These are phyloP conservation scores for Rhynchospora pubera DNA, from an alignment of 176 grass and related monocot species.

Conservation along the genomic window DNA sequence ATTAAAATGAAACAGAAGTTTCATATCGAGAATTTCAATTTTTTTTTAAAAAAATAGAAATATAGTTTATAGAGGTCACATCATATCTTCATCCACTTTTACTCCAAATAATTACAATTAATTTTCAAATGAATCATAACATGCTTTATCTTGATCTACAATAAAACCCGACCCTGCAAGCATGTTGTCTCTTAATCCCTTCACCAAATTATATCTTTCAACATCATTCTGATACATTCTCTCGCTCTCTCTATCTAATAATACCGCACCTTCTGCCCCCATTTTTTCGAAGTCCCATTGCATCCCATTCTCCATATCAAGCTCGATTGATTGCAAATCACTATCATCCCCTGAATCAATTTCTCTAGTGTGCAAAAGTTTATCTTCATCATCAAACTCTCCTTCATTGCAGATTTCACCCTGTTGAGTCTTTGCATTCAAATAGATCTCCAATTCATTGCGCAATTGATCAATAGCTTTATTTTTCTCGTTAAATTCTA, in stretches of 20 bases:
- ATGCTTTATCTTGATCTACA: conserved; percentile 25
- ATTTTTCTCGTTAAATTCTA: conserved; percentile 17
- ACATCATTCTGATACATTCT: conserved; percentile 42
- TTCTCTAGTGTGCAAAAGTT: background rate
- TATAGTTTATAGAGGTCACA: background rate
- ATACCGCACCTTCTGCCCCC: conserved; percentile 5
- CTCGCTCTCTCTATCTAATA: conserved; percentile 19
- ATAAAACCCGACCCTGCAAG: conserved; percentile 50
- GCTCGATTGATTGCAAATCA: conserved; percentile 74
- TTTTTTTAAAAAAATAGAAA: background rate
- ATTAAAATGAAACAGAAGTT: too few species aligned
- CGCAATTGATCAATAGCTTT: conserved; percentile 15
- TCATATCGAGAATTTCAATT: background rate
- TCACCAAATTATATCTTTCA: conserved; percentile 68
- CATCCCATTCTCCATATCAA: conserved; percentile 51
- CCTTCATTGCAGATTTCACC: conserved; percentile 17
- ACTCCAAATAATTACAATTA: background rate
- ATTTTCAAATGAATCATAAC: background rate
- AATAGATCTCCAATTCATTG: background rate
- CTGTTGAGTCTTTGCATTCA: conserved; percentile 1
- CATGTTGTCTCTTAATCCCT: conserved; percentile 78
- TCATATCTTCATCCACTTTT: conserved; percentile 14
- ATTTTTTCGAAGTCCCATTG: conserved; percentile 28
- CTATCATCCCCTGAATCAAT: conserved; percentile 43
- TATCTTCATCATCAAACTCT: background rate